Evolutionary conservation across 1,284 basidiomycete genomes (phyloP), one percentile per base, ranked within the genome.

Genomic region (Trichosporon sp.): DNA sequence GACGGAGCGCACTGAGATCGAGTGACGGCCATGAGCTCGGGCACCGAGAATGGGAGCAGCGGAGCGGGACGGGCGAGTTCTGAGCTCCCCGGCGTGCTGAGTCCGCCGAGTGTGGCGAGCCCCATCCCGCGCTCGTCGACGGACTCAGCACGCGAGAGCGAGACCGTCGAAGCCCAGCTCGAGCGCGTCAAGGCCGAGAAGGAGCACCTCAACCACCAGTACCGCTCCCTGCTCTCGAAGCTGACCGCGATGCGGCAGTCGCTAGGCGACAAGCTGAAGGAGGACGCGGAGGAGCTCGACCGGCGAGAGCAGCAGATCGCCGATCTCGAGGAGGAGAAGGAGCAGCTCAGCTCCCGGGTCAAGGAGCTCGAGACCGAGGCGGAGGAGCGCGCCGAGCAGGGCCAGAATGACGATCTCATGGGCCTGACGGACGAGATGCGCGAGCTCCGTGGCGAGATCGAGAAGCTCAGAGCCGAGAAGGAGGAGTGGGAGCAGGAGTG

Each of bases 201-300:
- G 83, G 94, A 97, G 72, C 86, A 87, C 5, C 88, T 95, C 59
- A 91, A 91, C 21, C 85, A 89, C 21, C 94, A 98, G 81, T 97
- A 99, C 84, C 89, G 89, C 68, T 91, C 89, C 71, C 87, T 99
- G 51, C 87, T 99, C 5, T 89, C 90, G 64, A 98, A 96, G 84
- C 86, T 99, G 65, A 94, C 93, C 2, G 89, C 91, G 43, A 98
- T 99, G 95, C 89, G 96, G 14, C 92, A 90, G 35, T 93, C 93
- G 4, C 87, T 99, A 32, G 95, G 95, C 51, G 96, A 95, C 79
- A 96, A 98, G 82, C 86, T 99, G 70, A 90, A 92, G 81, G 93
- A 97, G 83, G 97, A 99, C 85, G 96, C 97, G 76, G 95, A 97
- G 90, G 95, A 97, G 87, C 90, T 98, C 54, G 95, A 97, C 86